These are phyloP conservation scores for Diaporthe nobilis DNA, from an alignment of 2,329 filamentous ascomycete species.

Conservation along the genomic window DNA sequence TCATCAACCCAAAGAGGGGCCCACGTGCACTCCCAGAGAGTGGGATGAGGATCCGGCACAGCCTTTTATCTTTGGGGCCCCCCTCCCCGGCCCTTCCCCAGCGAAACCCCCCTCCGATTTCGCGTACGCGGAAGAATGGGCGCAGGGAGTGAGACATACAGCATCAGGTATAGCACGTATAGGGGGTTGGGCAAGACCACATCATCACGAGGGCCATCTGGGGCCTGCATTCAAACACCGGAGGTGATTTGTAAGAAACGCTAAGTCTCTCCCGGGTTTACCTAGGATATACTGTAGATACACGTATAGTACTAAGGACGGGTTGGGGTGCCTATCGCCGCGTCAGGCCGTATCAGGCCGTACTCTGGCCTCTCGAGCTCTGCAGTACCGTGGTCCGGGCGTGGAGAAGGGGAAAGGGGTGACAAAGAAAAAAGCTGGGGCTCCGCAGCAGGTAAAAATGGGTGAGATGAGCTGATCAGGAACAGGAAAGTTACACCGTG, in stretches of 20 bases:
- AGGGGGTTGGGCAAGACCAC: background rate
- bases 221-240: background rate
- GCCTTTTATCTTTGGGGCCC: background rate
- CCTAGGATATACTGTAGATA: background rate
- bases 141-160: constrained; percentile 1
- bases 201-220: background rate
- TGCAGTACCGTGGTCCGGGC: background rate
- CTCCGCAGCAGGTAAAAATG: constrained; percentile 27
- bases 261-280: background rate
- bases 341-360: constrained; percentile 5
- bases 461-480: constrained; percentile 31
- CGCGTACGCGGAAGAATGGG: background rate
- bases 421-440: constrained; percentile 15
- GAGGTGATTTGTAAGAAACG: constrained; percentile 8
- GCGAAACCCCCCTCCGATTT: constrained; percentile 17
- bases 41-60: constrained; percentile 9
- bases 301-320: background rate
- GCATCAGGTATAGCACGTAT: background rate
- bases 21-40: constrained; percentile 23
- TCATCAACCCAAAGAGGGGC: background rate
- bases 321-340: constrained; percentile 8
- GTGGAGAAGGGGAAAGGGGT: background rate
- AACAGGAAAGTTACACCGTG: constrained; percentile 32
- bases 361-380: background rate
- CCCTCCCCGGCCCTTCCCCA: background rate